Evolutionary conservation across 768 basidiomycete genomes (phyloP).

Genomic region (Panus rudis): DNA sequence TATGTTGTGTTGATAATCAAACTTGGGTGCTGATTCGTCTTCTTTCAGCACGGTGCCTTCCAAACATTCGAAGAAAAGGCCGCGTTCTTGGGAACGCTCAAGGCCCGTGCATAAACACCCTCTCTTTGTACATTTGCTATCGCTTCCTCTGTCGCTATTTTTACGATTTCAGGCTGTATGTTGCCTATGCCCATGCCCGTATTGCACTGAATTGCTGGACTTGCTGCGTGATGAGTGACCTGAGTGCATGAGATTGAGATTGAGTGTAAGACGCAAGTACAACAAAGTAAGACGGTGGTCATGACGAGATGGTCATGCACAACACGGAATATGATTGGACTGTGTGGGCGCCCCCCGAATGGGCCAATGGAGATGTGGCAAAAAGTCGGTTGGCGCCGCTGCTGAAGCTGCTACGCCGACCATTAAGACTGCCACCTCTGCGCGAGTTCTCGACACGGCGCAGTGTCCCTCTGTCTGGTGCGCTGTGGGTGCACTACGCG

Average conservation of each 20-base stretch:
- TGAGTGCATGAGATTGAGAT: too few species aligned
- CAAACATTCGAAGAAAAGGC: conserved; percentile 96
- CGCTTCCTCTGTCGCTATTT: conserved; percentile 21
- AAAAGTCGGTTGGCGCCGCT: too few species aligned
- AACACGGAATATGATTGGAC: too few species aligned
- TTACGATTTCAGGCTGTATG: background rate
- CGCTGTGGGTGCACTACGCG: conserved; percentile 13
- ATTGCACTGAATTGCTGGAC: conserved; percentile 24
- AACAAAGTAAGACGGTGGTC: too few species aligned
- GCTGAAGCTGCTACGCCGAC: too few species aligned
- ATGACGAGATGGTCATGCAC: too few species aligned
- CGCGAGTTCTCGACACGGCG: too few species aligned
- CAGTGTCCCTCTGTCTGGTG: too few species aligned
- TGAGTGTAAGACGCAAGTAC: too few species aligned
- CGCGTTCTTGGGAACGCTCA: conserved; percentile 90
- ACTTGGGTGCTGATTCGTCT: conserved; percentile 3
- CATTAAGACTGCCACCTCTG: too few species aligned
- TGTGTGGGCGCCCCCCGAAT: too few species aligned
- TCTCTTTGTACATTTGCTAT: conserved; percentile 30
- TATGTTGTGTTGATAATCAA: background rate
- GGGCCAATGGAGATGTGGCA: too few species aligned
- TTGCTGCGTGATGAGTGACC: background rate
- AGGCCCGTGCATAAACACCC: conserved; percentile 59
- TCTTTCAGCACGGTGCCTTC: conserved; percentile 82
- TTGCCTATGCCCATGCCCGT: conserved; percentile 13